phyloP scores from a whole-genome alignment of 257 asterid species.

The Prunella vulgaris region DNA sequence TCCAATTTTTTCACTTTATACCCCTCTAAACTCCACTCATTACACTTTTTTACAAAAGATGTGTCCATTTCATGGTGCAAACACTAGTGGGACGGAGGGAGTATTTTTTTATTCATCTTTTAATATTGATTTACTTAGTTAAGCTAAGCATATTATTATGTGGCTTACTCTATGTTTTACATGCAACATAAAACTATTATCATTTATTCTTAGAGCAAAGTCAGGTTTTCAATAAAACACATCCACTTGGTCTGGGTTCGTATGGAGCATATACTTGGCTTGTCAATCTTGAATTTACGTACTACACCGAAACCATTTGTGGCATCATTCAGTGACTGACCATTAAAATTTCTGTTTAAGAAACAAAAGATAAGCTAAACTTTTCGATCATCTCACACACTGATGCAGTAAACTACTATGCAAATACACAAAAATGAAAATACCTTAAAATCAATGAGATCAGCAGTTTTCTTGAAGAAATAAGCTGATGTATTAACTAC shows the following conservation, averaged over 20 bases:
- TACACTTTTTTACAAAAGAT: too few species aligned
- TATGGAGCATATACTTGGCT: not conserved
- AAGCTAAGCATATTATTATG: not conserved
- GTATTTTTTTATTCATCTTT: not conserved
- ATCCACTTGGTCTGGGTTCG: not conserved
- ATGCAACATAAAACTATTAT: not conserved
- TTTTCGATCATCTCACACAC: not conserved
- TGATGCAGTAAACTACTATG: not conserved
- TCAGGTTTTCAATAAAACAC: not conserved
- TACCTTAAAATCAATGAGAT: slow-evolving; percentile 89
- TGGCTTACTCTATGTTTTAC: not conserved
- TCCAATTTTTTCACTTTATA: too few species aligned
- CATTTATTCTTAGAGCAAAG: not conserved
- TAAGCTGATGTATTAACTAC: slow-evolving; percentile 89
- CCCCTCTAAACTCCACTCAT: too few species aligned
- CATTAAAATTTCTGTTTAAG: not conserved
- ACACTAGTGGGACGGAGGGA: too few species aligned
- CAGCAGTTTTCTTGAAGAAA: slow-evolving; percentile 77
- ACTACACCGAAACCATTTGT: not conserved
- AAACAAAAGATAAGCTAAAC: not conserved
- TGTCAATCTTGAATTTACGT: not conserved
- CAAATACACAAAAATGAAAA: slow-evolving; percentile 27
- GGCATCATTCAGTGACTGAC: not conserved
- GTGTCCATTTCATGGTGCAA: too few species aligned
- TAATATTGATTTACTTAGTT: not conserved